These are phyloP conservation scores for Fraxinus albicans DNA, from an alignment of 305 asterid species.

Conservation along the genomic window DNA sequence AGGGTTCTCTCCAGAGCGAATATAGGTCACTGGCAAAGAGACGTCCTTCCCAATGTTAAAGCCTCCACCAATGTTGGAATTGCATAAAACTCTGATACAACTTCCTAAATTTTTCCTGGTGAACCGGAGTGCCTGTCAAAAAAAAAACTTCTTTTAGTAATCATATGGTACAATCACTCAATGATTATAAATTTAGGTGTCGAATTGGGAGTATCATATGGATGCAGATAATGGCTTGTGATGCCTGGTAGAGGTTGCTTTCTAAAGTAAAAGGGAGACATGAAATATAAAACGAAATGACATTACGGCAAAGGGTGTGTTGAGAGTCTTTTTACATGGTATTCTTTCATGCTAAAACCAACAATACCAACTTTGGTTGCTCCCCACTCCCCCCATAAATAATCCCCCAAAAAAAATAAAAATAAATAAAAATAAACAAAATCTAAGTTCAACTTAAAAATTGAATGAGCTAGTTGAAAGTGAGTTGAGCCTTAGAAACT, in stretches of 20 bases:
- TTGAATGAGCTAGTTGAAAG: not conserved
- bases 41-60: conserved; percentile 58
- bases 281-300: not conserved
- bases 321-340: not conserved
- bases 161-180: not conserved
- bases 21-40: conserved; percentile 58
- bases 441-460: not conserved
- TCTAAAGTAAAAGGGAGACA: not conserved
- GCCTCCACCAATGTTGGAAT: conserved; percentile 51
- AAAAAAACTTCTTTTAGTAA: not conserved
- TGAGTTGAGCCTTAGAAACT: not conserved
- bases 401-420: not conserved
- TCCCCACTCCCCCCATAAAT: not conserved
- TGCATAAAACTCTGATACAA: conserved; percentile 56
- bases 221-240: not conserved
- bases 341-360: not conserved
- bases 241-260: not conserved
- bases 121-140: conserved; percentile 38
- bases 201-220: not conserved
- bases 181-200: not conserved
- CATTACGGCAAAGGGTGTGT: not conserved
- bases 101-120: conserved; percentile 36
- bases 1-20: conserved; percentile 51
- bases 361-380: not conserved
- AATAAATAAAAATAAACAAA: not conserved